These are phyloP conservation scores for Trypanosoma platydactyli DNA, from an alignment of 208 protist species.

Conservation along the genomic window DNA sequence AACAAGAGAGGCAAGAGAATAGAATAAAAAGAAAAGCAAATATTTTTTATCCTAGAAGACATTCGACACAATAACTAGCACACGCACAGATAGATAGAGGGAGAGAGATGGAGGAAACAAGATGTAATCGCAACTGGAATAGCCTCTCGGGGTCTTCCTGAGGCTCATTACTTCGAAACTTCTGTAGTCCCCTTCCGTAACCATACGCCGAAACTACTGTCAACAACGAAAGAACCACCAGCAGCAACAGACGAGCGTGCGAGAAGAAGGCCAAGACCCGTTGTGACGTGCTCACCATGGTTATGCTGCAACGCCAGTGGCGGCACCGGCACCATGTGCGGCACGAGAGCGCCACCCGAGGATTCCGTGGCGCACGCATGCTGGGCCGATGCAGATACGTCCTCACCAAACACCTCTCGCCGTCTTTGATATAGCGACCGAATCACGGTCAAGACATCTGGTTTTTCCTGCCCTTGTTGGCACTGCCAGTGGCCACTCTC, in stretches of 20 bases:
- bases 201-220: conserved; percentile 31
- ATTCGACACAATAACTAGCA: neutral
- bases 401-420: conserved; percentile 48
- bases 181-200: conserved; percentile 22
- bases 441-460: conserved; percentile 23
- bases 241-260: conserved; percentile 18
- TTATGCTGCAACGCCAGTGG: no score
- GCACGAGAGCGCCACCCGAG: neutral
- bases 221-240: conserved; percentile 25
- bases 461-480: conserved; percentile 1
- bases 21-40: conserved; percentile 16
- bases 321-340: conserved; percentile 1
- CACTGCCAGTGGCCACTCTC: no score
- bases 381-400: neutral
- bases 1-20: conserved; percentile 7
- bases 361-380: neutral
- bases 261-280: conserved; percentile 11
- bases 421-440: conserved; percentile 34
- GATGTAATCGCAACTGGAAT: neutral
- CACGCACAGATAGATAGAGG: conserved; percentile 1
- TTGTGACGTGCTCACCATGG: neutral
- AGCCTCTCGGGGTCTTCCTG: neutral
- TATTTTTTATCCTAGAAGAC: neutral
- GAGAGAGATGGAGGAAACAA: neutral
- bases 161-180: neutral